Percentiles rank a stretch among this genome's conserved stretches.
These are phyloP conservation scores for Amaranthus hypochondriacus DNA, from an alignment of 148 eudicot genomes.

Conservation along the genomic window DNA sequence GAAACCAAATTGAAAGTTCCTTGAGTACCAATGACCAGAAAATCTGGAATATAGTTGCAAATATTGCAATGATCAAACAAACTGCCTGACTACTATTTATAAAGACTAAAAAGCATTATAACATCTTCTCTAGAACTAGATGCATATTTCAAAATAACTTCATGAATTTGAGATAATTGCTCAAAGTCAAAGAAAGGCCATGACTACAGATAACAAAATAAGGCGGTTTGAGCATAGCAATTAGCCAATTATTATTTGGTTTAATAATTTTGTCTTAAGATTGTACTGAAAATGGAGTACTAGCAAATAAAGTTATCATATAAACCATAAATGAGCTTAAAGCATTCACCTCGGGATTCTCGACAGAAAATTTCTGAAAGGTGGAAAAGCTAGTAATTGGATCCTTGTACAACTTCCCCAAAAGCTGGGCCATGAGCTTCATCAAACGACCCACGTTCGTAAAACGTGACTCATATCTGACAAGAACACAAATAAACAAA, in stretches of 20 bases:
- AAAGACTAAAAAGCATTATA: too few relatives aligned
- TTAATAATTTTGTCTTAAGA: neutral
- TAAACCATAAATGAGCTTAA: neutral
- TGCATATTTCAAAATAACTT: too few relatives aligned
- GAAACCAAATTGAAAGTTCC: constrained; percentile 60
- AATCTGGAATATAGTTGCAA: constrained; percentile 40
- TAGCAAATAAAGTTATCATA: neutral
- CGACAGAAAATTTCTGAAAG: constrained; percentile 57
- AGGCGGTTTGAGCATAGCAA: too few relatives aligned
- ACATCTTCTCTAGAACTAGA: too few relatives aligned
- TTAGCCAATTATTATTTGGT: too few relatives aligned
- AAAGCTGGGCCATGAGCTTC: constrained; percentile 67
- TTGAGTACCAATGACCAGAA: constrained; percentile 70
- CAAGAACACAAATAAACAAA: neutral
- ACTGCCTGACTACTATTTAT: neutral
- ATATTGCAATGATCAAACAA: neutral
- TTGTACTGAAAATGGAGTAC: neutral
- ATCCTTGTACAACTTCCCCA: constrained; percentile 69
- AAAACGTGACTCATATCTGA: constrained; percentile 45
- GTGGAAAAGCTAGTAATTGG: constrained; percentile 64
- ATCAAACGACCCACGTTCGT: constrained; percentile 78
- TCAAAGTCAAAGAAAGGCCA: too few relatives aligned
- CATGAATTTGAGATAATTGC: too few relatives aligned
- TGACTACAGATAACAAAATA: too few relatives aligned
- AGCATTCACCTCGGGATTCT: constrained; percentile 64